A percentile compares a stretch with the other conserved stretches of the same genome.
phyloP scores from a whole-genome alignment of 805 yeast genomes.

The Saccharomycopsis fodiens region DNA sequence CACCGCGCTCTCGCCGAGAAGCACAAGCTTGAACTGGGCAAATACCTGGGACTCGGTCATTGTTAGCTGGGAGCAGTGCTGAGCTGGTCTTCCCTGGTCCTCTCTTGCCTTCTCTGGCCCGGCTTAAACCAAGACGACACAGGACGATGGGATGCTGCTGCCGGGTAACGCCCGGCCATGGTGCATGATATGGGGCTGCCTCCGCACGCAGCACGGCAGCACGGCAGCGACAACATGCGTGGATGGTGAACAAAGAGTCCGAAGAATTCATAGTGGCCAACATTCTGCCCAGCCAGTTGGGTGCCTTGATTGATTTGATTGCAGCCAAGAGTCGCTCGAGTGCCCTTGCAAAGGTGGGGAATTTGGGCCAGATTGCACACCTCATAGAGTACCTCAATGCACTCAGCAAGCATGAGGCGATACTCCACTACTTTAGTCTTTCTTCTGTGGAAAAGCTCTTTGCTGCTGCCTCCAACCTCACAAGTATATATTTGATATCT shows the following conservation, averaged over 20 bases:
- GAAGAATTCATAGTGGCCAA: constrained; percentile 3
- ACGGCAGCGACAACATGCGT: too few relatives aligned
- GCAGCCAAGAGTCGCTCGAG: background rate
- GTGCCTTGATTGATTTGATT: constrained; percentile 1
- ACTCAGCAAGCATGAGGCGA: constrained; percentile 3
- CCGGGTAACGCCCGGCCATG: too few relatives aligned
- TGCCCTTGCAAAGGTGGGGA: background rate
- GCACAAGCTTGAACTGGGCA: constrained; percentile 54
- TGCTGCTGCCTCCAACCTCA: constrained; percentile 1
- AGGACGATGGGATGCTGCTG: too few relatives aligned
- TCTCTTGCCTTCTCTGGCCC: too few relatives aligned
- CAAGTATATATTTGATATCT: background rate
- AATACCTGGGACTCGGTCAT: constrained; percentile 24
- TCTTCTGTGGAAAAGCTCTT: background rate
- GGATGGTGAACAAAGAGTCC: constrained; percentile 1
- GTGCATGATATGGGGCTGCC: too few relatives aligned
- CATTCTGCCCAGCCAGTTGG: constrained; percentile 1
- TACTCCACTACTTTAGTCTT: background rate
- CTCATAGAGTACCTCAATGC: constrained; percentile 1
- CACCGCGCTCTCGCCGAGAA: constrained; percentile 61
- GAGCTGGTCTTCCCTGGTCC: too few relatives aligned
- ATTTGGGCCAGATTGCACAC: background rate
- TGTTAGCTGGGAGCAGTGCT: too few relatives aligned
- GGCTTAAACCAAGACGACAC: too few relatives aligned
- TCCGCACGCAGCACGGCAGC: too few relatives aligned